A percentile compares a stretch with the other conserved stretches of the same genome.
phyloP scores from a whole-genome alignment of 805 yeast species.

The Hagleromyces aurorensis region DNA sequence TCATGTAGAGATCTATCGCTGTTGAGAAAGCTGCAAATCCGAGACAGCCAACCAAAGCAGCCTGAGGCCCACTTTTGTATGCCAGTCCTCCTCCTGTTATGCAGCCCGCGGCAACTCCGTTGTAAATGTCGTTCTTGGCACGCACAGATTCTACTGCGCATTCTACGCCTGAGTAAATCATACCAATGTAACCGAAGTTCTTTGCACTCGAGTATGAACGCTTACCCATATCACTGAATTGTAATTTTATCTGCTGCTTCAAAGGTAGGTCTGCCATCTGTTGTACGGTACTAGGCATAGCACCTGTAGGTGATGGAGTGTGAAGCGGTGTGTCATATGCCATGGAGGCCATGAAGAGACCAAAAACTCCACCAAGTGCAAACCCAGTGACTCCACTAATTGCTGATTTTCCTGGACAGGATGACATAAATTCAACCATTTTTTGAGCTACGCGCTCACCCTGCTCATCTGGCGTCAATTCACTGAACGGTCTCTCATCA shows the following conservation, averaged over 20 bases:
- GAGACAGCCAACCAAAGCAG: conserved; percentile 87
- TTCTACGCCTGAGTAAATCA: conserved; percentile 87
- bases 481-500: conserved; percentile 43
- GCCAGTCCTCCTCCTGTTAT: conserved; percentile 96
- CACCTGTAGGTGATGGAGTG: conserved; percentile 23
- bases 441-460: conserved; percentile 83
- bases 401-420: conserved; percentile 91
- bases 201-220: conserved; percentile 86
- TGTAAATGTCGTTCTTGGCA: conserved; percentile 86
- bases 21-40: conserved; percentile 95
- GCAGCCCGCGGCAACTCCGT: conserved; percentile 91
- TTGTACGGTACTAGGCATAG: conserved; percentile 28
- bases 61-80: conserved; percentile 86
- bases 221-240: conserved; percentile 85
- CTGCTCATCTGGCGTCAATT: conserved; percentile 87
- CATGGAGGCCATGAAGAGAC: conserved; percentile 80
- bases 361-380: conserved; percentile 91
- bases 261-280: conserved; percentile 79
- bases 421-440: conserved; percentile 77
- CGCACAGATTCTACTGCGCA: conserved; percentile 79
- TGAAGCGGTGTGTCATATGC: conserved; percentile 37
- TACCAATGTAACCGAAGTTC: conserved; percentile 89
- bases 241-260: conserved; percentile 85
- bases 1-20: conserved; percentile 78
- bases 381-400: conserved; percentile 93